These are phyloP conservation scores for Hansfordia pulvinata DNA, from an alignment of 2,329 filamentous ascomycete species.

Conservation along the genomic window DNA sequence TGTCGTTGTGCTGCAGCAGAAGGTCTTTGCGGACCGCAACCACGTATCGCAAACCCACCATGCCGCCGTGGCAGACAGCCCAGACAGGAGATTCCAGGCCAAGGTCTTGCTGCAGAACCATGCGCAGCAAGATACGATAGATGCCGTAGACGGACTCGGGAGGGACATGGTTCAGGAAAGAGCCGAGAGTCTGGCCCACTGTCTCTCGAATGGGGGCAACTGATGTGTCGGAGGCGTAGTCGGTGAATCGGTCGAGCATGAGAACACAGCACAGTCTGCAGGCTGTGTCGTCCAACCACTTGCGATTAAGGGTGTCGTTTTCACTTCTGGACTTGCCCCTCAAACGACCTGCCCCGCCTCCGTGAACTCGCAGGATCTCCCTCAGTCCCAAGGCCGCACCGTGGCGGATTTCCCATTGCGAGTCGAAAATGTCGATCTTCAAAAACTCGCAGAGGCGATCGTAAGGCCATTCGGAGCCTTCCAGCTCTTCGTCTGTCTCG, in stretches of 20 bases:
- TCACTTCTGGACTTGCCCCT: slow-evolving; percentile 56
- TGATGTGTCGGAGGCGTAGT: slow-evolving; percentile 95
- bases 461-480: slow-evolving; percentile 84
- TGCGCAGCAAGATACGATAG: slow-evolving; percentile 71
- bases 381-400: slow-evolving; percentile 90
- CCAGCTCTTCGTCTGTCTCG: slow-evolving; percentile 60
- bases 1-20: slow-evolving; percentile 64
- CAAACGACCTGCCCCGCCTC: slow-evolving; percentile 69
- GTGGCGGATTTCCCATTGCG: slow-evolving; percentile 89
- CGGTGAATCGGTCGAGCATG: slow-evolving; percentile 93
- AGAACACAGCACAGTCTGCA: slow-evolving; percentile 90
- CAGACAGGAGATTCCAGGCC: slow-evolving; percentile 63
- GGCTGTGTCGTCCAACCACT: slow-evolving; percentile 89
- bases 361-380: slow-evolving; percentile 86
- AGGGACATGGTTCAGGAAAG: slow-evolving; percentile 73
- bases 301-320: slow-evolving; percentile 68
- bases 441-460: slow-evolving; percentile 90
- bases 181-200: slow-evolving; percentile 84
- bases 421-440: slow-evolving; percentile 84
- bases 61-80: slow-evolving; percentile 94
- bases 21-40: slow-evolving; percentile 91
- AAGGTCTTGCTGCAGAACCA: slow-evolving; percentile 84
- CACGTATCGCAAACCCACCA: slow-evolving; percentile 91
- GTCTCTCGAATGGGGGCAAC: slow-evolving; percentile 94
- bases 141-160: slow-evolving; percentile 68